These are phyloP conservation scores for Parathielavia hyrcaniae DNA, from an alignment of 495 filamentous ascomycete species.

Conservation along the genomic window DNA sequence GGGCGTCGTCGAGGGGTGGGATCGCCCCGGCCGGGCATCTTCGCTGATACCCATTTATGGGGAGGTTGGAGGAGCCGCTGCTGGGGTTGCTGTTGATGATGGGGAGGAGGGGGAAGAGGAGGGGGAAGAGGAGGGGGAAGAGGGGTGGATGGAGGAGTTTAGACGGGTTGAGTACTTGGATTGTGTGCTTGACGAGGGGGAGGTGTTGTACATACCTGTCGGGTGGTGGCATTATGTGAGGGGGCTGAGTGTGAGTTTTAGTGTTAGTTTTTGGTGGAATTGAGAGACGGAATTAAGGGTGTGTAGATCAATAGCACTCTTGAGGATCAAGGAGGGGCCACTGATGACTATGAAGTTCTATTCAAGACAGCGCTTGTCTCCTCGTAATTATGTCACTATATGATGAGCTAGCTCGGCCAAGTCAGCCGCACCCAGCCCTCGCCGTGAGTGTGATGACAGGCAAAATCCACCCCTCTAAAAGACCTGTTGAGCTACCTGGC, in stretches of 20 bases:
- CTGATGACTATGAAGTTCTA: too few species aligned
- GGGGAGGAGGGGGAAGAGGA: conserved; percentile 32
- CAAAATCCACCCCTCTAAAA: too few species aligned
- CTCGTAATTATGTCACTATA: too few species aligned
- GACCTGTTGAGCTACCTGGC: too few species aligned
- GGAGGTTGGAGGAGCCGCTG: conserved; percentile 46
- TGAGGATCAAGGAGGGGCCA: too few species aligned
- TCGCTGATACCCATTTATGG: conserved; percentile 7
- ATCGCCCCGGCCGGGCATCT: conserved; percentile 22
- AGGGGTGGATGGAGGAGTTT: conserved; percentile 58
- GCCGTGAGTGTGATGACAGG: too few species aligned
- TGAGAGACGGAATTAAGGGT: conserved; percentile 25
- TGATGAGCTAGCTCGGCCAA: too few species aligned
- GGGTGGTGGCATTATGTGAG: conserved; percentile 99
- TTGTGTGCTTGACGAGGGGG: conserved; percentile 69
- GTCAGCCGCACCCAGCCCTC: too few species aligned
- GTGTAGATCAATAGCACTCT: too few species aligned
- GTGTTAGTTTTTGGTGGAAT: conserved; percentile 98
- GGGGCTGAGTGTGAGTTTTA: conserved; percentile 78
- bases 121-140: conserved; percentile 53
- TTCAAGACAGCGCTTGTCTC: too few species aligned
- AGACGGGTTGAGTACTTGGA: conserved; percentile 65
- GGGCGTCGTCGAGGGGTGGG: conserved; percentile 52
- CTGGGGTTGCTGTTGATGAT: conserved; percentile 36
- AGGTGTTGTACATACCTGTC: conserved; percentile 83